These are phyloP conservation scores for Cetraspora pellucida DNA, from an alignment of 192 early-diverging fungal species.

Conservation along the genomic window DNA sequence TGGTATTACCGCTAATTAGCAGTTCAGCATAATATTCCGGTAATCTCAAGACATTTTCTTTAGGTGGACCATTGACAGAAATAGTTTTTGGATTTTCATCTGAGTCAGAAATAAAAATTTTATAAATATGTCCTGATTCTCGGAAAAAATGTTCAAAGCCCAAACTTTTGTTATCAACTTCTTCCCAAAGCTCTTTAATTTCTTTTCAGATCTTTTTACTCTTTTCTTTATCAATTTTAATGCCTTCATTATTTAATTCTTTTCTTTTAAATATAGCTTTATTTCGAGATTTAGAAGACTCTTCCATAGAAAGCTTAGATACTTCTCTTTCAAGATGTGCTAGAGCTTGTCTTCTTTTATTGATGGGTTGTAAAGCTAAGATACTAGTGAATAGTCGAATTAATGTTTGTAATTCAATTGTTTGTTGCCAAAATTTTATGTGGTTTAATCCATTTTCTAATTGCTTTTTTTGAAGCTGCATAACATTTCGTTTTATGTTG, in stretches of 20 bases:
- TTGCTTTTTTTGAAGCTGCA: slow-evolving; percentile 30
- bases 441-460: neutral
- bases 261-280: slow-evolving; percentile 16
- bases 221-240: neutral
- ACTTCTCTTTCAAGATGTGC: slow-evolving; percentile 31
- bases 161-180: slow-evolving; percentile 32
- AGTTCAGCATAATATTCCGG: slow-evolving; percentile 22
- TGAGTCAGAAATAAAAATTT: neutral
- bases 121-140: slow-evolving; percentile 30
- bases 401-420: neutral
- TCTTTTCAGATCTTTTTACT: slow-evolving; percentile 1
- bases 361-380: neutral
- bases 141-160: slow-evolving; percentile 31
- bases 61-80: neutral
- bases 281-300: slow-evolving; percentile 27
- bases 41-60: neutral
- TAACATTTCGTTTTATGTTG: slow-evolving; percentile 1
- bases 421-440: slow-evolving; percentile 21
- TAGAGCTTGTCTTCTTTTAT: slow-evolving; percentile 16
- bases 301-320: slow-evolving; percentile 16
- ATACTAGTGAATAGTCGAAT: neutral
- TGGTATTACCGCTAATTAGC: slow-evolving; percentile 18
- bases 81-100: no score
- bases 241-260: slow-evolving; percentile 10
- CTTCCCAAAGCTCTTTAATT: slow-evolving; percentile 17